Conservation (phyloP, 306 rosid genomes). For the Argentina anserina region DNA sequence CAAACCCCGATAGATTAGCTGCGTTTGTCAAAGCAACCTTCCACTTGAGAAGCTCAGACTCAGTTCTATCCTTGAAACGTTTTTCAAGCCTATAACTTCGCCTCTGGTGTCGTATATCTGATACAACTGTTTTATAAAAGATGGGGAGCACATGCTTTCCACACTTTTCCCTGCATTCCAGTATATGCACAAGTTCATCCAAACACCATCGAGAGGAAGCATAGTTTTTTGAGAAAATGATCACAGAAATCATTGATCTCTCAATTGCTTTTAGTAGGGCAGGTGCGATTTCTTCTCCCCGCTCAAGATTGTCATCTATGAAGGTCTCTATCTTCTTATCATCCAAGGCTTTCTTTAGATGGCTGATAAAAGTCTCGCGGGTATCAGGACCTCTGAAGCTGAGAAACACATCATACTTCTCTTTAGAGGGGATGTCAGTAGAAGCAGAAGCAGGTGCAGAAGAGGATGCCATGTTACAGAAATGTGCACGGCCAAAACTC, state of each 20-base stretch:
- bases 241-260: not conserved
- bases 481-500: not conserved
- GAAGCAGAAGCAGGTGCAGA: not conserved
- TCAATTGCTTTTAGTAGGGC: not conserved
- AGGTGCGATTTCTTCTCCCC: not conserved
- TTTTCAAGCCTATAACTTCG: not conserved
- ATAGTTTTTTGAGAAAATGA: not conserved
- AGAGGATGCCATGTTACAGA: not conserved
- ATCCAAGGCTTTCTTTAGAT: not conserved
- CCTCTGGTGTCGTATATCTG: not conserved
- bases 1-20: conserved; percentile 1
- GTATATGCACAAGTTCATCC: not conserved
- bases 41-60: not conserved
- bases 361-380: not conserved
- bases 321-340: not conserved
- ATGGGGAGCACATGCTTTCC: not conserved
- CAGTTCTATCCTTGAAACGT: not conserved
- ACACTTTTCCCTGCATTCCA: not conserved
- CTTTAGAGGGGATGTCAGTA: not conserved
- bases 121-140: not conserved
- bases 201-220: not conserved
- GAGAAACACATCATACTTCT: not conserved
- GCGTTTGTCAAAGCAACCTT: not conserved
- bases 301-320: not conserved
- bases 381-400: not conserved